These are phyloP conservation scores for Xylariaceae sp. DNA, from an alignment of 2,329 filamentous ascomycete genomes.

Conservation along the genomic window DNA sequence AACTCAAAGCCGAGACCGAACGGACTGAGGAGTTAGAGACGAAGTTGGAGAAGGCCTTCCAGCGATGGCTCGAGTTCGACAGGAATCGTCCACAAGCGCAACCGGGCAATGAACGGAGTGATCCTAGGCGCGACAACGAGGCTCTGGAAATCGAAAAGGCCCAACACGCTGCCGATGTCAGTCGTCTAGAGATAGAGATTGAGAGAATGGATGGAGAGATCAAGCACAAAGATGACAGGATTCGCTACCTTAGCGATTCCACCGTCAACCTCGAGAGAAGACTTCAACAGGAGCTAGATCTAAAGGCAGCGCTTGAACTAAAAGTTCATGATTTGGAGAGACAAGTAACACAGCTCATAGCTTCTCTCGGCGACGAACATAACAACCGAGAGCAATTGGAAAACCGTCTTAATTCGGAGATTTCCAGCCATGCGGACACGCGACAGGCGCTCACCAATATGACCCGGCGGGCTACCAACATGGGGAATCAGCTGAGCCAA, in stretches of 20 bases:
- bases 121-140: background rate
- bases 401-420: background rate
- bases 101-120: no score
- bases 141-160: background rate
- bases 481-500: background rate
- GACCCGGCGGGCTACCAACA: background rate
- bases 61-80: no score
- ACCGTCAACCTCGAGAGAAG: background rate
- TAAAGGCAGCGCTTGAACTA: background rate
- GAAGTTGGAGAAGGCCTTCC: no score
- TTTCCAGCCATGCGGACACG: background rate
- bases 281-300: background rate
- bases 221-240: background rate
- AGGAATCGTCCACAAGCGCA: no score
- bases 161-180: background rate
- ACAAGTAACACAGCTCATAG: background rate
- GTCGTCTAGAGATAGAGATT: background rate
- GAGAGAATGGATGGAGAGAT: background rate
- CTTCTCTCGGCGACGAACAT: background rate
- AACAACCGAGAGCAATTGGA: background rate
- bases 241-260: background rate
- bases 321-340: background rate
- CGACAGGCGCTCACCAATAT: background rate
- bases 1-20: background rate
- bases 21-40: background rate